Base-by-base conservation (phyloP, 192 early-diverging fungal genomes). In the Coemansia sp. region DNA sequence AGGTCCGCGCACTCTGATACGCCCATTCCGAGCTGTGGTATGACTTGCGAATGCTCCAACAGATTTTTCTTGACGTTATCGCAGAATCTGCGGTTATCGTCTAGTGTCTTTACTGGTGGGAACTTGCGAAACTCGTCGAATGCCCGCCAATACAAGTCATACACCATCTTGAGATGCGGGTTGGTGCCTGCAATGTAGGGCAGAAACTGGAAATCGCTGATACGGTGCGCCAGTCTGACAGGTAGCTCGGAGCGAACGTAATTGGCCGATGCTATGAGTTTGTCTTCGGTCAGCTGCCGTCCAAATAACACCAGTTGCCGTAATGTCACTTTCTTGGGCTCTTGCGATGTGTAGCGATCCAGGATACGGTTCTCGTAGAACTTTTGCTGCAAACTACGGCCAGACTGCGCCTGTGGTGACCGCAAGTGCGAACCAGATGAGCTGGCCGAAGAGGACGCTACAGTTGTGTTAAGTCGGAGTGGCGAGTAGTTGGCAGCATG, bases 111-210 rank as follows among this genome's bases (percentile, higher is more conserved):
- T 36, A 98, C 93, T 5, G 70, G 67, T 10, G 90, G 86, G 21
- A 94, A 78, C 63, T 87, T 84, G 53, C 90, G 85, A 68, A 96
- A 87, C 64, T 77, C 78, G 55, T 96, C 94, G 74, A 98, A 97
- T 0, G 94, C 94, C n/a, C 87, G 84, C 96, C 94, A 97, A 76
- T 97, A 98, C 50, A 96, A 81, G 53, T 89, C 85, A 68, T 98
- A 97, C 21, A 95, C 89, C 19, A 71, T 80, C 73, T 91, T 87
- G 63, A 97, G 89, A 68, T 97, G 93, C 4, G 94, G 93, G 70
- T 97, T 97, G 17, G 93, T 94, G 8, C 95, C 96, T 1, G 95
- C 92, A 34, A 95, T 91, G 65, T 94, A 98, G 4, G 96, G 95
- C 12, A 98, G 84, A 46, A 89, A 89, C 76, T 98, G 96, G 72